Base-by-base conservation (phyloP, 345 rosid genomes). In the Trapa incisa region DNA sequence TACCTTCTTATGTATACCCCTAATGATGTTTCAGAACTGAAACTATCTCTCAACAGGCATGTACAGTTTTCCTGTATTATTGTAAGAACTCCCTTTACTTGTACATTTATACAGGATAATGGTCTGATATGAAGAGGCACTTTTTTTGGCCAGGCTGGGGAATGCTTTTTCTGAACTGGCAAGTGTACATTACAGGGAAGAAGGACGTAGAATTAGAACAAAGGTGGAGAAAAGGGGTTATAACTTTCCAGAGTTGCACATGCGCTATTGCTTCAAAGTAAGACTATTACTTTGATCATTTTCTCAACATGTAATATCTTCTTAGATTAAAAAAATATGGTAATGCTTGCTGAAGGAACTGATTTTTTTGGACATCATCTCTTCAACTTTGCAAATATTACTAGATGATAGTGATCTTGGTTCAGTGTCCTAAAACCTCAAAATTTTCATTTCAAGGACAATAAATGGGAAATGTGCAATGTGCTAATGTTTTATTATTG, bases 181-280 rank as follows among this genome's bases (percentile, higher is more conserved):
- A 0, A 82, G 66, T 70, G 54, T 75, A n/a, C 88, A 84, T 78
- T 89, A 92, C 74, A 83, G 78, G 85, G 98, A 92, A 54, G 89
- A 92, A 79, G 98, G 91, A 7, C 78, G 88, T 45, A 81, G 89
- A 76, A 77, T 89, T 71, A 89, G 85, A 81, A 80, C 83, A 9
- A 85, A 88, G 50, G 83, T 88, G 36, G 98, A 89, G 67, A 92
- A 84, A 83, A 88, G 79, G 84, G 80, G 66, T 67, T 76, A 82
- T 73, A 77, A 62, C 71, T 84, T 92, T 66, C 66, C 68, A 50
- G 96, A 92, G 75, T 74, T 83, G 67, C 80, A 86, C 73, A 81
- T 92, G 74, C 91, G 98, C 75, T 88, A 82, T 73, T 88, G 90
- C 78, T 86, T 89, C 78, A 92, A 92, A 76, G 43, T 41, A 41